Conservation (phyloP, 257 asterid genomes). For the Petrea volubilis region DNA sequence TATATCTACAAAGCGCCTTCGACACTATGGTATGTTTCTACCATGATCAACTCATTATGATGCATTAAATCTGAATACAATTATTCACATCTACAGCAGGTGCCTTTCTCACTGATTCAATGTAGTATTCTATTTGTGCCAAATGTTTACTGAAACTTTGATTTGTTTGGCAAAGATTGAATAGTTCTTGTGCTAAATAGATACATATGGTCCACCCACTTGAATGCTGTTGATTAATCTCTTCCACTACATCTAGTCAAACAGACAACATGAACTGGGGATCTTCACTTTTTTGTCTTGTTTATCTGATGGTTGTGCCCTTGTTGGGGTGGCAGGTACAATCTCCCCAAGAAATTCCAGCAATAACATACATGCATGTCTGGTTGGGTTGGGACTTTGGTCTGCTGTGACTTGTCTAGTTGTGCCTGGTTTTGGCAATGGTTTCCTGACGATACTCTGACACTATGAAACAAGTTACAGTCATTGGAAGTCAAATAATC, state of each 20-base stretch:
- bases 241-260: background rate
- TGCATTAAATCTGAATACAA: background rate
- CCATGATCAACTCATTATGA: slow-evolving; percentile 10
- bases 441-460: background rate
- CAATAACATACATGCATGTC: background rate
- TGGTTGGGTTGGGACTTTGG: slow-evolving; percentile 6
- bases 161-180: background rate
- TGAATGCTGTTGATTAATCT: background rate
- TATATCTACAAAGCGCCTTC: slow-evolving; percentile 48
- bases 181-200: background rate
- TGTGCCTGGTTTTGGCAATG: background rate
- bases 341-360: slow-evolving; percentile 3
- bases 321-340: background rate
- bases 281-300: background rate
- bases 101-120: slow-evolving; percentile 1
- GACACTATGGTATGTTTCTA: slow-evolving; percentile 32
- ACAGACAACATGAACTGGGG: background rate
- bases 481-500: background rate
- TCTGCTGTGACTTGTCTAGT: background rate
- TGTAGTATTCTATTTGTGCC: background rate
- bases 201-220: background rate
- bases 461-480: background rate
- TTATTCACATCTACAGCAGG: slow-evolving; percentile 1
- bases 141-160: background rate
- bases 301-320: background rate